Evolutionary conservation across 2,329 filamentous ascomycete genomes (phyloP), one percentile per base, ranked within the genome.

Genomic region (Penicillium expansum): DNA sequence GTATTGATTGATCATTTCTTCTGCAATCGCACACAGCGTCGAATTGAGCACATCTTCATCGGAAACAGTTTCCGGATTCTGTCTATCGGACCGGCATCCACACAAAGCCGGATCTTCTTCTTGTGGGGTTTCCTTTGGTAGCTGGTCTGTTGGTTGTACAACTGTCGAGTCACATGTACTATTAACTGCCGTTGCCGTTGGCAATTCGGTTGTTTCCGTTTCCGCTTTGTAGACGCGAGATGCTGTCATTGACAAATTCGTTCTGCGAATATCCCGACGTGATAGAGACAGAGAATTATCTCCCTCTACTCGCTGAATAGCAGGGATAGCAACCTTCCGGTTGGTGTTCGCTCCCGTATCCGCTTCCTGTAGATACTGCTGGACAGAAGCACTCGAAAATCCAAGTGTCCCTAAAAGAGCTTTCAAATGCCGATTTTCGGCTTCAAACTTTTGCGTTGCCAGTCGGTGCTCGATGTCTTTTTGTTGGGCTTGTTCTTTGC

Each of bases 21-120:
- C 74, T 3, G 74, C 73, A 18, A 76, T 68, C n/a, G 69, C 67
- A 55, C 74, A 76, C 18, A 75, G 64, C 4, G 73, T 74, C 7
- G 72, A 72, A 39, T 73, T 72, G 4, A 73, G 62, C 20, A 68
- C 52, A 47, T 68, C 64, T 22, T 65, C 66, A 20, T 66, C 63
- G 5, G 48, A 57, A 5, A 66, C 64, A 5, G 61, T 56, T n/a
- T 58, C 53, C 9, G 42, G 11, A 13, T 18, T 33, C 24, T 45
- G 41, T 37, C 65, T 56, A 20, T 57, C 59, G 0, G 68, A 32
- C 11, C 50, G 20, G 47, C 70, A 73, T 30, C 60, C 63, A 50
- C 71, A 74, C 48, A 62, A 47, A 0, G 62, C 56, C 9, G 60
- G 63, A 27, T 59, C 47, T 37, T 41, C 20, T 3, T 14, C 33